These are phyloP conservation scores for Raffaelea arxii DNA, from an alignment of 2,329 filamentous ascomycete genomes.

Conservation along the genomic window DNA sequence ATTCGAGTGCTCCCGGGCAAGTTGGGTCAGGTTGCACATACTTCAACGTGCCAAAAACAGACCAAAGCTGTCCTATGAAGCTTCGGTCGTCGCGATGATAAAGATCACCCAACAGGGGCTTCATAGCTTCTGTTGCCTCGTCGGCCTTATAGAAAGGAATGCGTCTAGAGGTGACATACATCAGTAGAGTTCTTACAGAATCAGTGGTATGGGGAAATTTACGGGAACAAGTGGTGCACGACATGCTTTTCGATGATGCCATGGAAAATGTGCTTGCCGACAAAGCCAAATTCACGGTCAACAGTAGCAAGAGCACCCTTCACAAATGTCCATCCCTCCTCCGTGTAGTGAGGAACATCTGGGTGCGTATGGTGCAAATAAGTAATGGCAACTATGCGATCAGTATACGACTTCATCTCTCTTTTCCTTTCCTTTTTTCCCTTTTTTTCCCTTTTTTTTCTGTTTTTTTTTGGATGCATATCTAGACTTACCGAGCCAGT, in stretches of 20 bases:
- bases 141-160: constrained; percentile 48
- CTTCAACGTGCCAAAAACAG: constrained; percentile 34
- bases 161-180: constrained; percentile 50
- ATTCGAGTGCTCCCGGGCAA: constrained; percentile 24
- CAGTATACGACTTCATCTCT: background rate
- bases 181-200: background rate
- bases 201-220: constrained; percentile 13
- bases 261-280: constrained; percentile 80
- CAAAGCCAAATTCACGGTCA: constrained; percentile 92
- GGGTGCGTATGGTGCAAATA: constrained; percentile 96
- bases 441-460: background rate
- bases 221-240: constrained; percentile 78
- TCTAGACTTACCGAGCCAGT: constrained; percentile 82
- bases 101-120: constrained; percentile 87
- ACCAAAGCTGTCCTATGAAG: constrained; percentile 36
- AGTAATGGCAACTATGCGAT: constrained; percentile 74
- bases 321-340: constrained; percentile 79
- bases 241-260: constrained; percentile 96
- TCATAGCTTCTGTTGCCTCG: constrained; percentile 25
- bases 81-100: constrained; percentile 65
- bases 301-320: constrained; percentile 90
- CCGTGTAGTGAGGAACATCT: constrained; percentile 79
- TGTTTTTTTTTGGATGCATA: background rate
- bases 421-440: background rate
- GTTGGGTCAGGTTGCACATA: constrained; percentile 33